Conservation (phyloP, 1,284 basidiomycete species). For the Papiliotrema nemorosa region DNA sequence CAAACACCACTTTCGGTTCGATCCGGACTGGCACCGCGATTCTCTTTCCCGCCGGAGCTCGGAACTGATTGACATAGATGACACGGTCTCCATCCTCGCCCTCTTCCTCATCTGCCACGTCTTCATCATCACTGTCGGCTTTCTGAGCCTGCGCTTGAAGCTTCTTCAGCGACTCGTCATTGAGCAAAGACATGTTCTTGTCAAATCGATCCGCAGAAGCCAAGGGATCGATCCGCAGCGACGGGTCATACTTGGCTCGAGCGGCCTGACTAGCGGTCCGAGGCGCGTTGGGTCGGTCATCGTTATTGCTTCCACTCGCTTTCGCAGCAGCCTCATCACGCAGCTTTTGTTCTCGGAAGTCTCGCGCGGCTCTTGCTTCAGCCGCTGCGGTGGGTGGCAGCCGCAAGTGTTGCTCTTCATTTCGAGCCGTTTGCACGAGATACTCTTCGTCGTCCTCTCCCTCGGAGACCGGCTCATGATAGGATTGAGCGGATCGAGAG, state of each 20-base stretch:
- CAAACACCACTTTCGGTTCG: constrained; percentile 94
- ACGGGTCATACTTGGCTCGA: constrained; percentile 39
- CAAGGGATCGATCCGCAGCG: constrained; percentile 76
- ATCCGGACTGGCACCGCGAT: constrained; percentile 90
- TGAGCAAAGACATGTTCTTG: constrained; percentile 54
- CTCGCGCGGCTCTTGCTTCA: constrained; percentile 77
- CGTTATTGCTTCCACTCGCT: constrained; percentile 5
- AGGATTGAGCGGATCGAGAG: constrained; percentile 48
- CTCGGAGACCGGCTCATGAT: constrained; percentile 83
- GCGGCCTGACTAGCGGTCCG: not conserved
- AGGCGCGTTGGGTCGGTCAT: not conserved
- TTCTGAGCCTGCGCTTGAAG: constrained; percentile 57
- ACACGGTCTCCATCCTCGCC: constrained; percentile 31
- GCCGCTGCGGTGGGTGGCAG: constrained; percentile 66
- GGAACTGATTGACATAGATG: constrained; percentile 67
- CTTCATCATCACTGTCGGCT: constrained; percentile 37
- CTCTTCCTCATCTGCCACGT: constrained; percentile 47
- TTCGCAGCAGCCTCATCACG: constrained; percentile 52
- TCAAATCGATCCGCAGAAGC: constrained; percentile 76
- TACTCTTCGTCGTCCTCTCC: constrained; percentile 69
- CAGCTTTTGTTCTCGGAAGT: constrained; percentile 73
- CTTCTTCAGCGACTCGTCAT: constrained; percentile 41
- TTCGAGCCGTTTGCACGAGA: constrained; percentile 63
- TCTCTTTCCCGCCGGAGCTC: constrained; percentile 78
- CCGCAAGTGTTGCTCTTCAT: constrained; percentile 75